Conservation (phyloP, 441 rosid species). For the Corymbia calophylla region DNA sequence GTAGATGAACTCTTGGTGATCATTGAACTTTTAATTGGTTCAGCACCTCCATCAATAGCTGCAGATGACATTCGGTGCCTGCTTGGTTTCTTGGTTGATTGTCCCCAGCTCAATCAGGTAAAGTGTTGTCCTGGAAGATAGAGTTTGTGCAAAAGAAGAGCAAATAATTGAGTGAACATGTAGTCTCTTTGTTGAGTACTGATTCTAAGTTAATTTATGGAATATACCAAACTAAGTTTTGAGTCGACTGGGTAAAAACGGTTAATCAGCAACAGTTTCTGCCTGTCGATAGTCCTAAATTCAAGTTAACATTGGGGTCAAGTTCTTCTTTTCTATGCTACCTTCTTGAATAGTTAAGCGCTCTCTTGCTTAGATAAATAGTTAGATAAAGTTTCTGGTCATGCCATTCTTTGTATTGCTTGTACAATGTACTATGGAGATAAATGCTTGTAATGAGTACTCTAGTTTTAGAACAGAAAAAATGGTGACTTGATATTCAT, state of each 20-base stretch:
- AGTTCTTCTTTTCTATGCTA: neutral
- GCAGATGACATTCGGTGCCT: conserved; percentile 74
- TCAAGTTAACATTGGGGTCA: neutral
- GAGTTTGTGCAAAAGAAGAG: neutral
- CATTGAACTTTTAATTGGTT: conserved; percentile 93
- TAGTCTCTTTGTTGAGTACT: neutral
- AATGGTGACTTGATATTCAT: neutral
- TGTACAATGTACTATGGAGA: neutral
- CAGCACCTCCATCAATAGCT: conserved; percentile 73
- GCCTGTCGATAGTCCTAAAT: neutral
- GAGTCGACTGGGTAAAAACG: neutral
- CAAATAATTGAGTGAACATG: neutral
- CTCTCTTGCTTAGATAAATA: neutral
- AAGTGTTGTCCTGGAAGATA: neutral
- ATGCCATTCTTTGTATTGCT: neutral
- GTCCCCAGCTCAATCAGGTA: conserved; percentile 99
- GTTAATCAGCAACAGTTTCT: neutral
- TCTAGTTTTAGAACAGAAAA: neutral
- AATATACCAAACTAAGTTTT: neutral
- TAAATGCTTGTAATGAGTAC: neutral
- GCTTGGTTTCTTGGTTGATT: conserved; percentile 94
- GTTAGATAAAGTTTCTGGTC: neutral
- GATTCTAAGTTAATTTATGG: neutral
- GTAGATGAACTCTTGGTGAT: conserved; percentile 98
- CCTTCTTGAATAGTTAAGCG: neutral